Evolutionary conservation across 2,329 filamentous ascomycete genomes (phyloP), one percentile per base, ranked within the genome.

Genomic region (Purpureocillium lavendulum): DNA sequence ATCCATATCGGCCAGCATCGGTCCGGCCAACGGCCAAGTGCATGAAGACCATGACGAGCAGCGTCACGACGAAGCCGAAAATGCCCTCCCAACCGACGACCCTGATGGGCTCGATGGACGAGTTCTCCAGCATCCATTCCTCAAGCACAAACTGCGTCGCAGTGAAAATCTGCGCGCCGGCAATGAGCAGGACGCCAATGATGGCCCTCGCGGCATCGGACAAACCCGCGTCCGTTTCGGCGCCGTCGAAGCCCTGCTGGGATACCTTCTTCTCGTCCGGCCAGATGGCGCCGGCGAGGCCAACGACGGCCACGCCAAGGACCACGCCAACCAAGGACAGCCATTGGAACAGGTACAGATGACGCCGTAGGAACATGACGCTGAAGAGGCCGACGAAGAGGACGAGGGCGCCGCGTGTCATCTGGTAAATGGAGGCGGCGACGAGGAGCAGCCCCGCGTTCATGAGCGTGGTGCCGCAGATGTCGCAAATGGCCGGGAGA

Each of bases 1-100:
- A 89, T 32, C 92, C 90, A 53, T 84, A 76, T 43, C 68, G 71
- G 4, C 89, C 89, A 7, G 73, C 73, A 4, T 81, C 75, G 1
- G 87, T 92, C 39, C 75, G 71, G 3, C 92, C 92, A 39, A 96
- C 70, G 2, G 75, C 64, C 16, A 87, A 66, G 60, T 98, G 87
- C 56, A 96, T 62, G 30, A 94, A 65, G 4, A 87, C 58, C 81
- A 96, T 96, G 18, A 74, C 80, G 4, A 88, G 47, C 5, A 88
- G 58, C 0, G 92, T 98, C 37, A 90, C 78, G 5, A 68, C 49
- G 55, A 97, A 89, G 1, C 92, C 92, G 58, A 97, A 98, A 3
- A 94, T 51, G 15, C 92, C 92, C 63, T 98, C 92, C 88, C 89
- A 98, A 26, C 89, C 90, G 24, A 98, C 92, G 15, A 96, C 87